Evolutionary conservation across 148 eudicot species (phyloP).

Genomic region (Selenicereus undatus): DNA sequence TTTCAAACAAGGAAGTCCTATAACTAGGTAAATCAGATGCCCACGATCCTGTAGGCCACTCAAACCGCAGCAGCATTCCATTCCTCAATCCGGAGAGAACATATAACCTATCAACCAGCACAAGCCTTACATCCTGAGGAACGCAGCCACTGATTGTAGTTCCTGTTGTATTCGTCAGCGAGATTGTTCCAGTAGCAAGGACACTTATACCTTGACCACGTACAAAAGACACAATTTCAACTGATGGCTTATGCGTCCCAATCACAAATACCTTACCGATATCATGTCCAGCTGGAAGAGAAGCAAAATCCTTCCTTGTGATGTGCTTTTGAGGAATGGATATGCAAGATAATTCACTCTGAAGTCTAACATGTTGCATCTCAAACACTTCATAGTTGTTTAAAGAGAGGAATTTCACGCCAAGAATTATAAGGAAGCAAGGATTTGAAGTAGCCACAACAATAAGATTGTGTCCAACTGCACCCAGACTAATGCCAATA

Average conservation of each 20-base stretch:
- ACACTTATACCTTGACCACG: constrained; percentile 58
- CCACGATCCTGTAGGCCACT: constrained; percentile 65
- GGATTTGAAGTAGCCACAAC: constrained; percentile 88
- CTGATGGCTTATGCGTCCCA: constrained; percentile 97
- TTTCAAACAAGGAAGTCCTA: constrained; percentile 26
- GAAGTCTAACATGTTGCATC: constrained; percentile 70
- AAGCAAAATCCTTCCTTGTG: constrained; percentile 27
- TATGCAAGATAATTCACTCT: constrained; percentile 81
- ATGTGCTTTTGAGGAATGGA: constrained; percentile 58
- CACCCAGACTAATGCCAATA: constrained; percentile 69
- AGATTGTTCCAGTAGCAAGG: constrained; percentile 71
- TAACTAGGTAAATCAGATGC: constrained; percentile 32
- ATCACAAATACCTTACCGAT: constrained; percentile 54
- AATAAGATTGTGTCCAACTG: constrained; percentile 68
- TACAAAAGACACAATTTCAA: constrained; percentile 68
- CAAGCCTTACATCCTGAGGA: constrained; percentile 97
- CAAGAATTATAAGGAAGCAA: constrained; percentile 66
- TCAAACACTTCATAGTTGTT: constrained; percentile 58
- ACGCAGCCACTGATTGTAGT: constrained; percentile 72
- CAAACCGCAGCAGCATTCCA: constrained; percentile 95
- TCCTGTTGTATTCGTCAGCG: constrained; percentile 66
- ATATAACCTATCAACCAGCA: constrained; percentile 73
- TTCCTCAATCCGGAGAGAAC: constrained; percentile 88
- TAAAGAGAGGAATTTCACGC: constrained; percentile 46
- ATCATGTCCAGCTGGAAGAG: constrained; percentile 46